Conservation (phyloP, 176 grass and related monocot genomes). For the Zizania latifolia region DNA sequence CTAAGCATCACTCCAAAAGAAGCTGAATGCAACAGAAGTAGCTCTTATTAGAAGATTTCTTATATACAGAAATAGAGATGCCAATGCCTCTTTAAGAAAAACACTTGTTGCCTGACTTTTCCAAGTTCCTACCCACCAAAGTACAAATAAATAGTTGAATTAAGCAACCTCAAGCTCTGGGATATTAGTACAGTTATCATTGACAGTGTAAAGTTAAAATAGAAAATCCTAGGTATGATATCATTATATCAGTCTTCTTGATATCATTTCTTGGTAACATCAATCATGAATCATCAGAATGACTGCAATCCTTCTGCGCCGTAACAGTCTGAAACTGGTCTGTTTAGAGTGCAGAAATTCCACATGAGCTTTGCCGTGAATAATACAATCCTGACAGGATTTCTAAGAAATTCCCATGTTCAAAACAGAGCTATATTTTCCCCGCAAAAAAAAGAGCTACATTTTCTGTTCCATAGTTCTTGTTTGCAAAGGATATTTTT, state of each 20-base stretch:
- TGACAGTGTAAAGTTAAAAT: not conserved
- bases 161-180: constrained; percentile 1
- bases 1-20: not conserved
- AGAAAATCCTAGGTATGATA: not conserved
- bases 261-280: not conserved
- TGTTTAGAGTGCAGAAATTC: not conserved
- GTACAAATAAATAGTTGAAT: not conserved
- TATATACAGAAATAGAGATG: not conserved
- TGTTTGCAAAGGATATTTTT: not conserved
- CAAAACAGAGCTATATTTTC: not conserved
- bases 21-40: not conserved
- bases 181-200: not conserved
- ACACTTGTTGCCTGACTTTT: not conserved
- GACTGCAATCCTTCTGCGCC: not conserved
- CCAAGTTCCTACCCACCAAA: not conserved
- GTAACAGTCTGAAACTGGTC: not conserved
- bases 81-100: not conserved
- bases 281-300: constrained; percentile 7
- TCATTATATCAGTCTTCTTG: not conserved
- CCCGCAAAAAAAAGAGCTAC: too few species aligned
- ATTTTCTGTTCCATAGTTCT: not conserved
- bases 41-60: not conserved
- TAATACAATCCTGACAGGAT: not conserved
- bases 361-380: not conserved
- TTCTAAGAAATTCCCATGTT: not conserved